Percentiles rank a stretch among this genome's conserved stretches.
These are phyloP conservation scores for Phytopythium vexans DNA, from an alignment of 352 stramenopile genomes.

Conservation along the genomic window DNA sequence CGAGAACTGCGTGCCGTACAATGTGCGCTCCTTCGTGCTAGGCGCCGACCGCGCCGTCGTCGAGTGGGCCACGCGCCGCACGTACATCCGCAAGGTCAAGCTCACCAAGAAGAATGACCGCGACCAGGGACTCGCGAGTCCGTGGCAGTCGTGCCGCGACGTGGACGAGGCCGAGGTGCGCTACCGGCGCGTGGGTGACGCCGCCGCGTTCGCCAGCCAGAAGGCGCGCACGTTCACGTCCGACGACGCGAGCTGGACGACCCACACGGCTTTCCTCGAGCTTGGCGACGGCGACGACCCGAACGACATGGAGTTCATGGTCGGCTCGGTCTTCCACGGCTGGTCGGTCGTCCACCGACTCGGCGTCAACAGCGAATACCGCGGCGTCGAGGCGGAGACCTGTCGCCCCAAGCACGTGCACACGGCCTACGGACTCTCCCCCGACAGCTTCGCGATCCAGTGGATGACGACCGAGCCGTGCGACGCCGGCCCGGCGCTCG, in stretches of 20 bases:
- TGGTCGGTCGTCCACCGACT: conserved; percentile 70
- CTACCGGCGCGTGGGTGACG: conserved; percentile 37
- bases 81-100: conserved; percentile 65
- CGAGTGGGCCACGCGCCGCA: conserved; percentile 69
- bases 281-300: conserved; percentile 16
- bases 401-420: conserved; percentile 82
- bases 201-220: conserved; percentile 30
- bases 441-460: conserved; percentile 66
- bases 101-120: conserved; percentile 38
- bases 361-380: conserved; percentile 44
- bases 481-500: conserved; percentile 28
- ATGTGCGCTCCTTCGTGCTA: conserved; percentile 71
- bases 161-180: conserved; percentile 57
- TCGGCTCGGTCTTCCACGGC: conserved; percentile 75
- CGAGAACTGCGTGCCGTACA: conserved; percentile 83
- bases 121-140: conserved; percentile 24
- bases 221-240: conserved; percentile 56
- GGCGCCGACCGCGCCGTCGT: conserved; percentile 41
- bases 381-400: conserved; percentile 32
- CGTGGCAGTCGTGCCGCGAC: conserved; percentile 71
- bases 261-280: conserved; percentile 62
- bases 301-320: conserved; percentile 59
- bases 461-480: conserved; percentile 76
- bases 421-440: conserved; percentile 61
- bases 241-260: conserved; percentile 51